Percentiles rank a stretch among this genome's conserved stretches.
Conservation (phyloP, 2,329 filamentous ascomycete species). For the Cladosporium sphaerospermum region DNA sequence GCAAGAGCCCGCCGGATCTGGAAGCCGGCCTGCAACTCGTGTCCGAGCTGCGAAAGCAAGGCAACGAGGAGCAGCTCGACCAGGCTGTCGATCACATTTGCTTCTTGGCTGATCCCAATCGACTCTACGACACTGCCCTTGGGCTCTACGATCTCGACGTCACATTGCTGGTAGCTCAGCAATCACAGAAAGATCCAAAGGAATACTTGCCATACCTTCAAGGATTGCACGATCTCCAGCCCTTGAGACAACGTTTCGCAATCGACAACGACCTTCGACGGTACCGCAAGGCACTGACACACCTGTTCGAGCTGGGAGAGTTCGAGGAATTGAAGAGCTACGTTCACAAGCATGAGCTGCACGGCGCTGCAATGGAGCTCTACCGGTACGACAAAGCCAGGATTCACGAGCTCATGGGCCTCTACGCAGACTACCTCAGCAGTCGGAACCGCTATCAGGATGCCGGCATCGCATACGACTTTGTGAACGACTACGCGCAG, state of each 20-base stretch:
- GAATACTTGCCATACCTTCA: conserved; percentile 96
- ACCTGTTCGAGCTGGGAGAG: conserved; percentile 65
- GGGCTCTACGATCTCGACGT: conserved; percentile 89
- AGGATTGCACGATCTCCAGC: conserved; percentile 67
- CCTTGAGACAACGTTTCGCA: conserved; percentile 66
- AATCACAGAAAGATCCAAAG: conserved; percentile 88
- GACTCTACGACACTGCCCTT: conserved; percentile 81
- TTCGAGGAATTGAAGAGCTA: conserved; percentile 78
- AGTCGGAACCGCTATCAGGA: conserved; percentile 72
- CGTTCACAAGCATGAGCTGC: conserved; percentile 70
- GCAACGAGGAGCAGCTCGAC: conserved; percentile 68
- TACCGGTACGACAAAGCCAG: conserved; percentile 74
- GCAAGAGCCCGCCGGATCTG: conserved; percentile 84
- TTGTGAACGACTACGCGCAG: conserved; percentile 63
- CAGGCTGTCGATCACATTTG: conserved; percentile 93
- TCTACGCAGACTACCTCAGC: conserved; percentile 75
- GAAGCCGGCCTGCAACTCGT: conserved; percentile 78
- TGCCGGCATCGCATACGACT: conserved; percentile 85
- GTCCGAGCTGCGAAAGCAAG: conserved; percentile 57
- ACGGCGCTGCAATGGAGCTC: conserved; percentile 67
- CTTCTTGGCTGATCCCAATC: conserved; percentile 90
- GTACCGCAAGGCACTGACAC: conserved; percentile 66
- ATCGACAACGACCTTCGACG: conserved; percentile 86
- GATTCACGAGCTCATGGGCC: conserved; percentile 61
- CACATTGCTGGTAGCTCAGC: conserved; percentile 83